phyloP scores from a whole-genome alignment of 768 basidiomycete genomes.

The Serendipita sp. region DNA sequence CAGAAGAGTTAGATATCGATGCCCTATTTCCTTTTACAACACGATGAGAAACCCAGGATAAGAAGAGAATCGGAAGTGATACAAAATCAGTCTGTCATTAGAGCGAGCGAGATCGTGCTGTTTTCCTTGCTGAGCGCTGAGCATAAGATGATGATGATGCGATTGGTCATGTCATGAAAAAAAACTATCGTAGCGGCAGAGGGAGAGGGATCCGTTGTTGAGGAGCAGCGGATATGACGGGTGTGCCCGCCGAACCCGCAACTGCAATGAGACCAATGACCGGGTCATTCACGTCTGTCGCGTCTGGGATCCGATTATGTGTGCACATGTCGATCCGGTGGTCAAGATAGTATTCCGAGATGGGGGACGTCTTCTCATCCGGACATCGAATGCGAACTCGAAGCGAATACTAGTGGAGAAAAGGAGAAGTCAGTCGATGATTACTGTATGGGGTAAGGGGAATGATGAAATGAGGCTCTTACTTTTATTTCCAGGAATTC shows the following conservation, averaged over 20 bases:
- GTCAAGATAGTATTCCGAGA: neutral
- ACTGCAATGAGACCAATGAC: constrained; percentile 4
- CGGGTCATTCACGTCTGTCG: neutral
- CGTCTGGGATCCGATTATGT: neutral
- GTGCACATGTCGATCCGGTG: neutral
- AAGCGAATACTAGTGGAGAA: neutral
- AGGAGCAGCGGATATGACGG: neutral
- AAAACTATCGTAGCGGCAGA: neutral
- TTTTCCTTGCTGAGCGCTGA: too few relatives aligned
- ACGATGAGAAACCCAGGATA: too few relatives aligned
- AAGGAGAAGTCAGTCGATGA: too few relatives aligned
- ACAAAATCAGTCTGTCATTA: too few relatives aligned
- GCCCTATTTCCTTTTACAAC: too few relatives aligned
- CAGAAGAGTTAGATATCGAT: too few relatives aligned
- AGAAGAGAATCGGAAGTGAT: too few relatives aligned
- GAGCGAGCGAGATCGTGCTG: too few relatives aligned
- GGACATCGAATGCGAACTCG: neutral
- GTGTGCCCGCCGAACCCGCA: neutral
- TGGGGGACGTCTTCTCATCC: neutral
- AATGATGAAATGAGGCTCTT: neutral
- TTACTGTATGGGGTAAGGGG: neutral
- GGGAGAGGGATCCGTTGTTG: neutral
- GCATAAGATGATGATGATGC: too few relatives aligned
- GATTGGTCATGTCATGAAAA: too few relatives aligned
- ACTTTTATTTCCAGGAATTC: neutral